Evolutionary conservation across 305 asterid species (phyloP).

Genomic region (Fraxinus xanthoxyloides): DNA sequence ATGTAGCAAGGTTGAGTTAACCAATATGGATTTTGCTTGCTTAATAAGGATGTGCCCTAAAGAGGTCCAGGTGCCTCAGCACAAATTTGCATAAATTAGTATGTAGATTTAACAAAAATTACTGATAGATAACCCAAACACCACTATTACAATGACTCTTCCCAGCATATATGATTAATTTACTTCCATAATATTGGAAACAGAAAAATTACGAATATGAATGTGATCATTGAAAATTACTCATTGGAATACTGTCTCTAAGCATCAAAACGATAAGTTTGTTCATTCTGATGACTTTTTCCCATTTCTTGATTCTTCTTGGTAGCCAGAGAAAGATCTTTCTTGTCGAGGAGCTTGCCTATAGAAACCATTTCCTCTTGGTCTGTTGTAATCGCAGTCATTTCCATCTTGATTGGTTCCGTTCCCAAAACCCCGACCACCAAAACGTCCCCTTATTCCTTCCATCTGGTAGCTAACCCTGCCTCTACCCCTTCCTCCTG

Average conservation of each 20-base stretch:
- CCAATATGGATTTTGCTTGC: background rate
- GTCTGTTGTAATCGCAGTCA: conserved; percentile 54
- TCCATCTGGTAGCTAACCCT: conserved; percentile 57
- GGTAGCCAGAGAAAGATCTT: conserved; percentile 38
- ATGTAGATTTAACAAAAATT: background rate
- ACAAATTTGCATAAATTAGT: background rate
- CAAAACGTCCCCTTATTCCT: conserved; percentile 62
- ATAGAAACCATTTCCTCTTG: conserved; percentile 61
- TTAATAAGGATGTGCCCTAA: background rate
- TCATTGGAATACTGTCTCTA: conserved; percentile 9
- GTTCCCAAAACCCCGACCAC: conserved; percentile 54
- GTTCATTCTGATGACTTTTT: conserved; percentile 40
- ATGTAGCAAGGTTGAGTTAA: too few relatives aligned
- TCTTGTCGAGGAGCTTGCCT: conserved; percentile 55
- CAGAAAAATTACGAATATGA: conserved; percentile 30
- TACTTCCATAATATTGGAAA: background rate
- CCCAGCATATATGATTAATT: background rate
- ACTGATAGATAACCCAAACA: background rate
- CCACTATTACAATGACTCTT: background rate
- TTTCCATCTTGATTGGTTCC: conserved; percentile 42
- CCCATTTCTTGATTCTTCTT: conserved; percentile 46
- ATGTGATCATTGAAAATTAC: conserved; percentile 36
- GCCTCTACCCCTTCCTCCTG: conserved; percentile 87
- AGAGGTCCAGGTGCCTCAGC: background rate
- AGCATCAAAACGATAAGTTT: conserved; percentile 14